Percentiles rank a stretch among this genome's conserved stretches.
These are phyloP conservation scores for Wilcoxina mikolae DNA, from an alignment of 495 filamentous ascomycete species.

Conservation along the genomic window DNA sequence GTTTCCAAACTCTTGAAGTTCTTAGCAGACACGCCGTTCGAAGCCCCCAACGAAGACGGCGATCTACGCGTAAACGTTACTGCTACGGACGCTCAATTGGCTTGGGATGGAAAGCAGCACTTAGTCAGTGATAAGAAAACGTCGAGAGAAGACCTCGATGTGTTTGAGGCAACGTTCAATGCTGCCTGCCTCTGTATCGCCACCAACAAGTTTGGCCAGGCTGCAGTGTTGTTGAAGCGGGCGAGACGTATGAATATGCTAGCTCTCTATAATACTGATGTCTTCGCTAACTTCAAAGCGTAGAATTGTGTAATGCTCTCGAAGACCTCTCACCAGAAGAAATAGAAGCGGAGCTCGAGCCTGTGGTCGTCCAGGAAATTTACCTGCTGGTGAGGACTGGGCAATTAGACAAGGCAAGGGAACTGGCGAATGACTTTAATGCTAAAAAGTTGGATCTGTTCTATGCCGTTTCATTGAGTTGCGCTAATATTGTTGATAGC, in stretches of 20 bases:
- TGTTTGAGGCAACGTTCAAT: conserved; percentile 90
- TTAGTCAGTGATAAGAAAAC: conserved; percentile 42
- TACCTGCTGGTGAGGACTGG: conserved; percentile 62
- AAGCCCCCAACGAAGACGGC: conserved; percentile 53
- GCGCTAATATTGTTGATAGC: conserved; percentile 34
- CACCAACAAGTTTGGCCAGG: conserved; percentile 58
- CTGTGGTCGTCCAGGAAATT: conserved; percentile 74
- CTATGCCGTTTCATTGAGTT: not conserved
- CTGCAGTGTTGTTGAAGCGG: conserved; percentile 63
- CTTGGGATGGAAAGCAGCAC: conserved; percentile 46
- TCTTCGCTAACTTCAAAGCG: not conserved
- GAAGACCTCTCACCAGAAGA: conserved; percentile 76
- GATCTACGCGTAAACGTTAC: conserved; percentile 75
- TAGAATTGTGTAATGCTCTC: conserved; percentile 66
- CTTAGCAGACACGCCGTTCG: conserved; percentile 37
- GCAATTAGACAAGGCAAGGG: conserved; percentile 56
- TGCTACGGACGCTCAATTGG: conserved; percentile 70
- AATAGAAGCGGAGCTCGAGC: conserved; percentile 63
- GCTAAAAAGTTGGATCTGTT: conserved; percentile 41
- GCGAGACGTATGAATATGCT: conserved; percentile 44
- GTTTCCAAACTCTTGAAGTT: conserved; percentile 55
- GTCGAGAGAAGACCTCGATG: conserved; percentile 62
- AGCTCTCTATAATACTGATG: not conserved
- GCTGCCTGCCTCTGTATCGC: conserved; percentile 76
- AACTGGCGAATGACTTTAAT: conserved; percentile 48